Conservation (phyloP, 805 yeast genomes). For the Kluyveromyces aestuarii region DNA sequence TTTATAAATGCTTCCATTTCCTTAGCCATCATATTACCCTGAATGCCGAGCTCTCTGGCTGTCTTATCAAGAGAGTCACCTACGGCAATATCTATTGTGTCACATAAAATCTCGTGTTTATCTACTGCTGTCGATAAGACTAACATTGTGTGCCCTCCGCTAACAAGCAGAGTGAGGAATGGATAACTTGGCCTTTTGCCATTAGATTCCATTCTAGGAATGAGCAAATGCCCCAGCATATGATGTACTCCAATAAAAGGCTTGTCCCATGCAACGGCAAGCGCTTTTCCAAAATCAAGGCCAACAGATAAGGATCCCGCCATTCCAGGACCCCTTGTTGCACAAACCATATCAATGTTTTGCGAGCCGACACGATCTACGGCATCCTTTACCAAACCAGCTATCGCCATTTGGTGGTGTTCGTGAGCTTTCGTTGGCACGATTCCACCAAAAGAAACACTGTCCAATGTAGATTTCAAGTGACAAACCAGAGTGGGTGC, state of each 20-base stretch:
- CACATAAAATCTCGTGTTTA: conserved; percentile 63
- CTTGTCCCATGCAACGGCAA: conserved; percentile 63
- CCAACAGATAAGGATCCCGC: conserved; percentile 80
- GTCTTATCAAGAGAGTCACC: conserved; percentile 94
- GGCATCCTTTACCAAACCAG: conserved; percentile 39
- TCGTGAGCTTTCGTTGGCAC: conserved; percentile 76
- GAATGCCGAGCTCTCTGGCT: conserved; percentile 73
- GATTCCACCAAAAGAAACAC: conserved; percentile 68
- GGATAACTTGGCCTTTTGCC: conserved; percentile 47
- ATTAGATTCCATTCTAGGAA: conserved; percentile 44
- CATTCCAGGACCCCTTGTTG: conserved; percentile 97
- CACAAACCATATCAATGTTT: conserved; percentile 69
- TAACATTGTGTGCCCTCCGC: conserved; percentile 93
- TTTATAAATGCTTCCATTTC: conserved; percentile 56
- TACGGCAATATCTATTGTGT: conserved; percentile 80
- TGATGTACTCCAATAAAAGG: conserved; percentile 92
- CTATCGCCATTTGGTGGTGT: conserved; percentile 61
- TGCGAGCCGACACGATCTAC: conserved; percentile 18
- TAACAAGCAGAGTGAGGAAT: conserved; percentile 65
- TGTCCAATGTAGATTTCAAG: conserved; percentile 55
- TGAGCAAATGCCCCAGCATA: conserved; percentile 85
- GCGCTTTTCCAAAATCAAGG: conserved; percentile 75
- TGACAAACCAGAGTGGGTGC: conserved; percentile 39
- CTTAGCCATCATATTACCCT: conserved; percentile 79
- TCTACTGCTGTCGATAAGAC: conserved; percentile 53